Evolutionary conservation across 495 filamentous ascomycete genomes (phyloP).

Genomic region (Neurospora sp.): DNA sequence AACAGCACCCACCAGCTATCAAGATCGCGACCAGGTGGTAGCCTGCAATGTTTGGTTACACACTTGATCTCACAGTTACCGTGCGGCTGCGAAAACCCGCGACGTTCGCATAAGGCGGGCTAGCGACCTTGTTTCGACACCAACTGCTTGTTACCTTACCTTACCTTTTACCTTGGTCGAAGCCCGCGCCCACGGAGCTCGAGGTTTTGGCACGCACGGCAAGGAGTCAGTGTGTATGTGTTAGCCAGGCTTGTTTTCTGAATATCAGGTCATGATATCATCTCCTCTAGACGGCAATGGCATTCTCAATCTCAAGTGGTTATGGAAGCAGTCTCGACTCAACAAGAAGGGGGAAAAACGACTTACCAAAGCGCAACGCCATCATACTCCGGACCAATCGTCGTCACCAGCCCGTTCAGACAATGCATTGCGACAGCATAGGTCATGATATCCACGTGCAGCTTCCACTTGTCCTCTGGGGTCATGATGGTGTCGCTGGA

Average conservation of each 20-base stretch:
- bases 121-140: background rate
- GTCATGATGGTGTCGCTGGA: background rate
- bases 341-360: background rate
- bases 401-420: conserved; percentile 58
- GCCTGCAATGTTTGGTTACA: conserved; percentile 35
- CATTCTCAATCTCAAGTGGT: background rate
- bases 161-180: background rate
- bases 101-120: background rate
- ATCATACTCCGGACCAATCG: conserved; percentile 63
- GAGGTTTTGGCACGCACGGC: background rate
- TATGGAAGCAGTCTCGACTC: background rate
- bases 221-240: background rate
- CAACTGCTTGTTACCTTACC: too few relatives aligned
- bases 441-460: conserved; percentile 63
- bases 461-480: conserved; percentile 55
- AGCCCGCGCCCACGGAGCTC: background rate
- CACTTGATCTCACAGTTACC: background rate
- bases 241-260: background rate
- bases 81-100: background rate
- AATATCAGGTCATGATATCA: background rate
- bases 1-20: conserved; percentile 61
- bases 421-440: conserved; percentile 63
- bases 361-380: conserved; percentile 69
- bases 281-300: background rate
- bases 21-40: conserved; percentile 64